These are phyloP conservation scores for Tylopilus sp. DNA, from an alignment of 1,284 basidiomycete species.

Conservation along the genomic window DNA sequence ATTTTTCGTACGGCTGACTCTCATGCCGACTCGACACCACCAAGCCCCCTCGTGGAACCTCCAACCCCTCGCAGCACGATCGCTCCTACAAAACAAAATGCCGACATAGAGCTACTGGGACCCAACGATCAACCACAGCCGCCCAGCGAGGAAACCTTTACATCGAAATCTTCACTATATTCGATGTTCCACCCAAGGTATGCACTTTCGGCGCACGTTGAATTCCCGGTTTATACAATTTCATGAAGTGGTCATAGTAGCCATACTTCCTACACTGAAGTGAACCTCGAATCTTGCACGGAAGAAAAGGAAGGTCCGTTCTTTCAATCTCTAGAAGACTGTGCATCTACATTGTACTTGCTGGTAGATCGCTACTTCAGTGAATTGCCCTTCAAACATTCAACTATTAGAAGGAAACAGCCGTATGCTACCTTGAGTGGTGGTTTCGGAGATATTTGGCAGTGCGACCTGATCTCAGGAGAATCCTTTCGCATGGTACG, in stretches of 20 bases:
- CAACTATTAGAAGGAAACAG: conserved; percentile 13
- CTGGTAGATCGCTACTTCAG: conserved; percentile 10
- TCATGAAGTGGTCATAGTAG: conserved; percentile 16
- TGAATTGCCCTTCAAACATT: conserved; percentile 12
- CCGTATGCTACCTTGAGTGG: conserved; percentile 12
- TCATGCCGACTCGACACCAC: conserved; percentile 4
- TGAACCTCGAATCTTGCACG: conserved; percentile 1
- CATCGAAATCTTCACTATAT: conserved; percentile 1
- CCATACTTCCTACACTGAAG: conserved; percentile 13
- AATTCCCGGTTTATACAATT: conserved; percentile 3
- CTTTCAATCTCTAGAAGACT: background rate
- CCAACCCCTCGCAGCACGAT: conserved; percentile 8
- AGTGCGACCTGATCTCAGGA: conserved; percentile 20
- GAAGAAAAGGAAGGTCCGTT: conserved; percentile 17
- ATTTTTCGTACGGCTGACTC: conserved; percentile 18
- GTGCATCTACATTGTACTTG: background rate
- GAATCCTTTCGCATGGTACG: conserved; percentile 10
- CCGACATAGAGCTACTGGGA: background rate
- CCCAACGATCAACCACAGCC: background rate
- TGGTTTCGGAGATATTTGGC: conserved; percentile 28
- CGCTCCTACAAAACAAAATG: background rate
- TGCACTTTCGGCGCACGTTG: background rate
- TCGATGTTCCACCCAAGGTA: conserved; percentile 17
- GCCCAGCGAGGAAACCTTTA: conserved; percentile 12
- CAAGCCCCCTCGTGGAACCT: conserved; percentile 12